phyloP scores from a whole-genome alignment of 768 basidiomycete genomes.

The Hydnomerulius pinastri region DNA sequence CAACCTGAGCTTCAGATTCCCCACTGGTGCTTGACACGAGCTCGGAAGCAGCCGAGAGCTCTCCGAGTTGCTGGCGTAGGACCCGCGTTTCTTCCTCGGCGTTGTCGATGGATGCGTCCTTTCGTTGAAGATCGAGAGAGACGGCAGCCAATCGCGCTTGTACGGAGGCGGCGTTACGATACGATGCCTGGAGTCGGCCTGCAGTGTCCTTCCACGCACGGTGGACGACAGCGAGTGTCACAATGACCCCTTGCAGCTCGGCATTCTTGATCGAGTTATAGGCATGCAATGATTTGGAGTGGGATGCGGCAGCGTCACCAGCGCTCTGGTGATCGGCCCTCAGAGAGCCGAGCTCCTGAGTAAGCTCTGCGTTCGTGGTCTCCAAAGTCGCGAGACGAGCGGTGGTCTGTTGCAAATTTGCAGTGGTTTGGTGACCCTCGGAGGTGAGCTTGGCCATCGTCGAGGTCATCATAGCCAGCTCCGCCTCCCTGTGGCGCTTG shows the following conservation, averaged over 20 bases:
- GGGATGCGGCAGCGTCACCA: constrained; percentile 2
- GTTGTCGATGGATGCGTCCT: not conserved
- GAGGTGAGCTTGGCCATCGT: constrained; percentile 40
- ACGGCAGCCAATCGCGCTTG: constrained; percentile 17
- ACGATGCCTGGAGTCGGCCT: constrained; percentile 13
- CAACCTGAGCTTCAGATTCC: constrained; percentile 1
- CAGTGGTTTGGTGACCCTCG: constrained; percentile 27
- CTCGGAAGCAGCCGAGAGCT: constrained; percentile 1
- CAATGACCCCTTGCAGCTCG: constrained; percentile 17
- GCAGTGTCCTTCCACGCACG: constrained; percentile 15
- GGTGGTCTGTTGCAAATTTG: not conserved
- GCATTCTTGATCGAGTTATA: constrained; percentile 5
- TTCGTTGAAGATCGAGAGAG: constrained; percentile 18
- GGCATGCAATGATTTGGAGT: constrained; percentile 12
- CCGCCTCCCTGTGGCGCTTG: constrained; percentile 31
- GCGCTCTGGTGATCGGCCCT: constrained; percentile 9
- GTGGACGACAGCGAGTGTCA: constrained; percentile 27
- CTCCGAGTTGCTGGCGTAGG: constrained; percentile 13
- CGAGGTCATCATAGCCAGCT: constrained; percentile 40
- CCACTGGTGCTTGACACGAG: not conserved
- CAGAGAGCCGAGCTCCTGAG: constrained; percentile 16
- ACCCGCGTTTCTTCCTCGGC: constrained; percentile 11
- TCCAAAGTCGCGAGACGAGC: constrained; percentile 17
- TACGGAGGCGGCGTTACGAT: constrained; percentile 9
- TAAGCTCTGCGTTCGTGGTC: constrained; percentile 15